Evolutionary conservation across 2,329 filamentous ascomycete species (phyloP).

Genomic region (Arthrobotrys sphaeroides): DNA sequence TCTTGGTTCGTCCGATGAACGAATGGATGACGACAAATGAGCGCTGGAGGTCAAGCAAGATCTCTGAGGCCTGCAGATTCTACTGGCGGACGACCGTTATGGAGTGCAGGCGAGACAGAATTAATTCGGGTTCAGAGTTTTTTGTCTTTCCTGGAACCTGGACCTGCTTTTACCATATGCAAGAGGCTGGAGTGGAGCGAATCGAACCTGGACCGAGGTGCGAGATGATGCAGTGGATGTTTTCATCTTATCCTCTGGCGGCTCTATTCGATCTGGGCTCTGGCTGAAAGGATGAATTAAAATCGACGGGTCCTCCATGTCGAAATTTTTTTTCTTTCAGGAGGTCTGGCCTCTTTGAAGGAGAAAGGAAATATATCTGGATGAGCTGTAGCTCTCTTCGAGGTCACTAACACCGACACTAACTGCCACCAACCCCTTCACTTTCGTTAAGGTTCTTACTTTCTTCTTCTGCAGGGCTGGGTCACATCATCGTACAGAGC

Average conservation of each 20-base stretch:
- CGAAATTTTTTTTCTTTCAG: too few relatives aligned
- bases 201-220: background rate
- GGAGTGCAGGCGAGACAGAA: slow-evolving; percentile 6
- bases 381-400: background rate
- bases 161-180: slow-evolving; percentile 22
- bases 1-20: slow-evolving; percentile 27
- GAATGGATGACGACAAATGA: slow-evolving; percentile 37
- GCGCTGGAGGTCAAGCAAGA: slow-evolving; percentile 15
- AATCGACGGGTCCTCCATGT: background rate
- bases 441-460: slow-evolving; percentile 31
- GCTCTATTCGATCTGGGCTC: background rate
- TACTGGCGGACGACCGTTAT: background rate
- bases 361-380: background rate
- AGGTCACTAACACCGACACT: background rate
- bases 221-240: slow-evolving; percentile 6
- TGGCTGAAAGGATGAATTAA: background rate
- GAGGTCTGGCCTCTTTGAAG: slow-evolving; percentile 6
- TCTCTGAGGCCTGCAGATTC: background rate
- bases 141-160: slow-evolving; percentile 9
- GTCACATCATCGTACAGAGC: slow-evolving; percentile 30
- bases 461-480: slow-evolving; percentile 2
- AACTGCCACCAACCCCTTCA: slow-evolving; percentile 26
- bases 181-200: background rate
- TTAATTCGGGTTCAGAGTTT: slow-evolving; percentile 4
- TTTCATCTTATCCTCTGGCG: background rate